Conservation (phyloP, 129 eudicot genomes). For the Rutidosis leptorrhynchoides region DNA sequence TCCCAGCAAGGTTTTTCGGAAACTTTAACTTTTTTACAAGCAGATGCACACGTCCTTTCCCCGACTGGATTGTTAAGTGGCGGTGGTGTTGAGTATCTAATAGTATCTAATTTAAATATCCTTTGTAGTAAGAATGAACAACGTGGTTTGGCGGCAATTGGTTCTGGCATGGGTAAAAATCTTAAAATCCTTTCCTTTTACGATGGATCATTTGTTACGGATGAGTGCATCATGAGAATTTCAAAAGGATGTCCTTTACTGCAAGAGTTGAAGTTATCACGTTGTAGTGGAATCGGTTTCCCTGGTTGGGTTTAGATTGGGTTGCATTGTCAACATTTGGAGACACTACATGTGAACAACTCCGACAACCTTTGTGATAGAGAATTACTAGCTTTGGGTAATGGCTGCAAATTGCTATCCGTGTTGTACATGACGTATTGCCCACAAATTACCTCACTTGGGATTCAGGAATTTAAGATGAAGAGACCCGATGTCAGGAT, state of each 20-base stretch:
- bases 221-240: no score
- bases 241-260: slow-evolving; percentile 57
- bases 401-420: no score
- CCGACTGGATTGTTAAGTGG: slow-evolving; percentile 45
- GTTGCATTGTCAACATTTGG: slow-evolving; percentile 42
- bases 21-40: slow-evolving; percentile 52
- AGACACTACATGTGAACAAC: slow-evolving; percentile 54
- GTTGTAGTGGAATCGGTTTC: slow-evolving; percentile 42
- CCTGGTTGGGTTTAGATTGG: slow-evolving; percentile 60
- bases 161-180: slow-evolving; percentile 27
- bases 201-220: slow-evolving; percentile 34
- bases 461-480: no score
- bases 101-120: slow-evolving; percentile 35
- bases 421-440: no score
- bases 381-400: no score
- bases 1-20: slow-evolving; percentile 52
- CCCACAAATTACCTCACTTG: no score
- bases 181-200: slow-evolving; percentile 44
- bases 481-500: no score
- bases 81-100: slow-evolving; percentile 60
- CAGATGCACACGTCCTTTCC: slow-evolving; percentile 50
- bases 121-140: no score
- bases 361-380: no score
- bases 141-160: slow-evolving; percentile 39
- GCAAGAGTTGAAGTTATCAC: slow-evolving; percentile 61